Base-by-base conservation (phyloP, 257 asterid genomes). In the Plantago elongata region DNA sequence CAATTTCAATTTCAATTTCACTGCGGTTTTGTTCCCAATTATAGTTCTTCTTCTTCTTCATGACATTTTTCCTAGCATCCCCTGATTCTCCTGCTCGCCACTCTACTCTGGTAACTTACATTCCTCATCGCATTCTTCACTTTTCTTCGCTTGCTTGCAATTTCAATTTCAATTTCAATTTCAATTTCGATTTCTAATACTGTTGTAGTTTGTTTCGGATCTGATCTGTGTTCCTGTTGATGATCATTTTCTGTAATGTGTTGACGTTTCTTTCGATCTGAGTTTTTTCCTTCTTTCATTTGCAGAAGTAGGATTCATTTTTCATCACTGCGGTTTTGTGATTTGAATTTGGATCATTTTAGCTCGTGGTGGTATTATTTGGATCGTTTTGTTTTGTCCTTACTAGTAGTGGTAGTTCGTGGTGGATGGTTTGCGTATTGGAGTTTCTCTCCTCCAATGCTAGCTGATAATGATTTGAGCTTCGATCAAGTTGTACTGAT, bases 61-160 rank as follows among this genome's bases (percentile, higher is more conserved):
- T n/a, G n/a, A n/a, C n/a, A n/a, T n/a, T 69, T 70, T 80, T 79
- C 79, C 74, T 80, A 72, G 82, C 68, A 64, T 75, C 82, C 73
- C 77, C 75, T 42, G 63, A 68, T 63, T 75, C 69, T 64, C 65
- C 75, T 75, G 79, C 68, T 60, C 72, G 63, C 73, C 72, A 73
- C 63, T 59, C 73, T 69, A 55, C 64, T 60, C 62, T 62, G 69
- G 72, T 68, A 62, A 10, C 47, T 4, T 60, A 58, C 69, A 64
- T 34, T 58, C 51, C 40, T 72, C 10, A 29, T 40, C 16, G 3
- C 48, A 3, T 38, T 56, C 63, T 50, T 14, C n/a, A 30, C 47
- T 44, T 30, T 40, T 50, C 43, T 40, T 50, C 43, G 15, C 58
- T 57, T 48, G 17, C 44, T 17, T 64, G 51, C 63, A 52, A 4